Percentiles rank a stretch among this genome's conserved stretches.
These are phyloP conservation scores for Boletus reticuloceps DNA, from an alignment of 768 basidiomycete species.

Conservation along the genomic window DNA sequence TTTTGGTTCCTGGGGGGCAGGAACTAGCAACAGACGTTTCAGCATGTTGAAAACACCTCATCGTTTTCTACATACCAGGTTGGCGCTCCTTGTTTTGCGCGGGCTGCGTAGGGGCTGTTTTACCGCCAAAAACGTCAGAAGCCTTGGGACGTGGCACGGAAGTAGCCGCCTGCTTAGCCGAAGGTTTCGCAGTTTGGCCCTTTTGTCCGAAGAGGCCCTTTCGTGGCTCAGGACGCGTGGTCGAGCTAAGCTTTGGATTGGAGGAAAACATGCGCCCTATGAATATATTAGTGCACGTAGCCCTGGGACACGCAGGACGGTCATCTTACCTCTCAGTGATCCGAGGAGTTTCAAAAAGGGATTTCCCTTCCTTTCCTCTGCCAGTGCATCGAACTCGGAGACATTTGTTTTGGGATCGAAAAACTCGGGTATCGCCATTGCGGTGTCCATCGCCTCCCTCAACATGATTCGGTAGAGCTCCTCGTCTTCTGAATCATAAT, in stretches of 20 bases:
- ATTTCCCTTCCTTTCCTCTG: slow-evolving; percentile 61
- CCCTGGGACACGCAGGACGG: background rate
- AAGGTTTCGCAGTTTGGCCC: slow-evolving; percentile 8
- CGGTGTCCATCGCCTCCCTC: slow-evolving; percentile 72
- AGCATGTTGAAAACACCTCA: background rate
- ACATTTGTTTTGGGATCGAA: slow-evolving; percentile 47
- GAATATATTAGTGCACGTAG: background rate
- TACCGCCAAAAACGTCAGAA: slow-evolving; percentile 6
- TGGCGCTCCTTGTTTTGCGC: slow-evolving; percentile 10
- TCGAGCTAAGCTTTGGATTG: slow-evolving; percentile 43
- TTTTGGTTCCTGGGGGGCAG: slow-evolving; percentile 33
- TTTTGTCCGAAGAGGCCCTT: slow-evolving; percentile 25
- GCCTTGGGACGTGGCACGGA: slow-evolving; percentile 4
- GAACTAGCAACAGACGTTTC: slow-evolving; percentile 7
- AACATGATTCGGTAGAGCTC: slow-evolving; percentile 59
- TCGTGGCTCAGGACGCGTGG: slow-evolving; percentile 33
- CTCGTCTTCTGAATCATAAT: slow-evolving; percentile 67
- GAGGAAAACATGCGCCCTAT: slow-evolving; percentile 65
- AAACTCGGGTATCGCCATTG: slow-evolving; percentile 55
- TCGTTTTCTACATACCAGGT: slow-evolving; percentile 8
- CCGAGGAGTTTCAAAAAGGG: slow-evolving; percentile 77
- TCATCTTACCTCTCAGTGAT: slow-evolving; percentile 60
- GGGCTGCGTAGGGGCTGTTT: slow-evolving; percentile 6
- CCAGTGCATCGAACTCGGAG: slow-evolving; percentile 42
- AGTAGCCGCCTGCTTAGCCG: slow-evolving; percentile 6